phyloP scores from a whole-genome alignment of 2,329 filamentous ascomycete species.

The Massarina eburnea region DNA sequence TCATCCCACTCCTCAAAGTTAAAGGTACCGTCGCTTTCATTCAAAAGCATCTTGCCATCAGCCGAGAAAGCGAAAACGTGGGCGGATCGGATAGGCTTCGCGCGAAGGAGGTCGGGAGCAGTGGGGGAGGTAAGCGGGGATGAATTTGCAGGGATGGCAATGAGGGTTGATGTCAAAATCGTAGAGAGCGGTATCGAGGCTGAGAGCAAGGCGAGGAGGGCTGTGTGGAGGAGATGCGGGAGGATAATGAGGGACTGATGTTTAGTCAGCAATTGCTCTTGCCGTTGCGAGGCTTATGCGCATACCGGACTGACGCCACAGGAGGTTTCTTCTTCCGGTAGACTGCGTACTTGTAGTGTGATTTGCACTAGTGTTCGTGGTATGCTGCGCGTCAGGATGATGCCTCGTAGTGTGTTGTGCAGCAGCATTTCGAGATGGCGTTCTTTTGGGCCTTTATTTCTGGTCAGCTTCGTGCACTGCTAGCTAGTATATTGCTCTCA shows the following conservation, averaged over 20 bases:
- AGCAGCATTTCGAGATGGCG: constrained; percentile 80
- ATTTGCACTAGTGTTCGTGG: constrained; percentile 78
- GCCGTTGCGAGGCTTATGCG: background rate
- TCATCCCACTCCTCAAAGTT: constrained; percentile 73
- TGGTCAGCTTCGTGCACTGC: background rate
- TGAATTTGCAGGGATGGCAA: constrained; percentile 68
- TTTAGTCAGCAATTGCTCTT: constrained; percentile 11
- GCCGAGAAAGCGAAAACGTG: constrained; percentile 80
- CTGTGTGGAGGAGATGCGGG: constrained; percentile 78
- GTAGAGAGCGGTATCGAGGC: constrained; percentile 78
- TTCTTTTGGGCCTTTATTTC: constrained; percentile 46
- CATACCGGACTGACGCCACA: constrained; percentile 63
- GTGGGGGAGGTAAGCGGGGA: constrained; percentile 56
- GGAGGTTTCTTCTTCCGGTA: constrained; percentile 67
- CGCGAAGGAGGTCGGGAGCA: constrained; percentile 61
- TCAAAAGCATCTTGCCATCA: constrained; percentile 69
- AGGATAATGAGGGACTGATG: constrained; percentile 74
- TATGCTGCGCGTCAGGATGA: constrained; percentile 74
- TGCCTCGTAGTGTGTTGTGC: constrained; percentile 69
- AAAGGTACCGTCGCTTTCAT: constrained; percentile 81
- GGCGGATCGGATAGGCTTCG: constrained; percentile 74
- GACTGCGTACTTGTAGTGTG: constrained; percentile 72
- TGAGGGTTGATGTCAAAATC: constrained; percentile 75
- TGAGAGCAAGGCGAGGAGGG: constrained; percentile 80
- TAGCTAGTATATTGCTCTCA: background rate